phyloP scores from a whole-genome alignment of 176 grass and related monocot genomes.

The Stipa capillata region DNA sequence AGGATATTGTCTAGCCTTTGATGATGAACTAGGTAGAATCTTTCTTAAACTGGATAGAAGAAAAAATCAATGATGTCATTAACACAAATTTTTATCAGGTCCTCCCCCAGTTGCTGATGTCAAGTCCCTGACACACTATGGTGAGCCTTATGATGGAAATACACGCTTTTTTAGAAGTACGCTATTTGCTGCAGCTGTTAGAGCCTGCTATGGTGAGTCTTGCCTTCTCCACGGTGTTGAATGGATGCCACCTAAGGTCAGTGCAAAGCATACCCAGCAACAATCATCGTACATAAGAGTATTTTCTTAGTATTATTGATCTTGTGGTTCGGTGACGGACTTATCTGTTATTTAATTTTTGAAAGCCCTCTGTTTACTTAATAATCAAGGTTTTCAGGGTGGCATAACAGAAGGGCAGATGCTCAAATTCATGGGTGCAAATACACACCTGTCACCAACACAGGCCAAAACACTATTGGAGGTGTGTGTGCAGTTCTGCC shows the following conservation, averaged over 20 bases:
- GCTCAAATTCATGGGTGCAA: slow-evolving; percentile 97
- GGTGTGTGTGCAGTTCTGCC: slow-evolving; percentile 30
- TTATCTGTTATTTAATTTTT: not conserved
- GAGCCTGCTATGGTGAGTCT: slow-evolving; percentile 87
- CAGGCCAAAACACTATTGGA: slow-evolving; percentile 84
- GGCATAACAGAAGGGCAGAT: slow-evolving; percentile 96
- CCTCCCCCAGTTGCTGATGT: slow-evolving; percentile 72
- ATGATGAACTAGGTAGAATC: slow-evolving; percentile 84
- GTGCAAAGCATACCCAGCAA: slow-evolving; percentile 13
- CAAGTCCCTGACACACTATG: slow-evolving; percentile 90
- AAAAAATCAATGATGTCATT: slow-evolving; percentile 11
- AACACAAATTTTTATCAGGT: slow-evolving; percentile 32
- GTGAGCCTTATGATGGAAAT: slow-evolving; percentile 96
- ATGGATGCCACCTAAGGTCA: slow-evolving; percentile 99
- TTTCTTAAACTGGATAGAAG: slow-evolving; percentile 3
- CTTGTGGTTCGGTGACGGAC: not conserved
- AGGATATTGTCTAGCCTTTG: slow-evolving; percentile 91
- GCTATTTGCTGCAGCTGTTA: slow-evolving; percentile 82
- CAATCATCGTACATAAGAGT: not conserved
- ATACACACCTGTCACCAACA: slow-evolving; percentile 57
- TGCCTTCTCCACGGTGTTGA: slow-evolving; percentile 87
- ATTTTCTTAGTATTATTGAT: slow-evolving; percentile 3
- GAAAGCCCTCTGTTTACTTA: slow-evolving; percentile 38
- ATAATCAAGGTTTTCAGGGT: slow-evolving; percentile 79
- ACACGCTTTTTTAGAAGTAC: slow-evolving; percentile 91